Base-by-base conservation (phyloP, 2,329 filamentous ascomycete species). In the Stagonosporopsis chrysanthemi region DNA sequence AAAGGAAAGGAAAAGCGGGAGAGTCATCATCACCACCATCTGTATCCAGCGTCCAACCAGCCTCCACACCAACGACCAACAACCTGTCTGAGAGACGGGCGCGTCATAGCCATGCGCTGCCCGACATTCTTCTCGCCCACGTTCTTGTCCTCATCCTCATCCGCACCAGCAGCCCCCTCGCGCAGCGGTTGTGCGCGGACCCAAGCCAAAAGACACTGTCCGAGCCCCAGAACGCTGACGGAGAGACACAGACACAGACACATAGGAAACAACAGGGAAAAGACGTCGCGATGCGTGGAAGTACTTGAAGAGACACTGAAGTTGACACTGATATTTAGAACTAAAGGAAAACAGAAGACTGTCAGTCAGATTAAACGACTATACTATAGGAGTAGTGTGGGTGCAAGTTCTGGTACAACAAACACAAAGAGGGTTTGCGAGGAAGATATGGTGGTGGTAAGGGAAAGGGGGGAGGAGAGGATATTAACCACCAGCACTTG, bases 261-360 rank as follows among this genome's bases (percentile, higher is more conserved):
- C 68, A 75, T 67, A 74, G 69, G 70, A 73, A 65, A 74, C 23
- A 55, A n/a, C n/a, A n/a, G 58, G 60, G 63, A 63, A 51, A 49
- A 52, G 33, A 58, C 49, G 48, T 39, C 48, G 54, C 54, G 24
- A 51, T 52, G 54, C 41, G 28, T 31, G 7, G 4, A 43, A 36
- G 48, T 33, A 31, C 11, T 45, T 49, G 46, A 46, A 58, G 35
- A 46, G 50, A 46, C 53, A 22, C 36, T 33, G 31, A 33, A 15
- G 31, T 33, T 39, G 36, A 39, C 22, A 39, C 31, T 44, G 55
- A 50, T 49, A 58, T 28, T 50, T 45, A 53, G 52, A 45, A 69
- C 67, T 72, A 72, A 66, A 22, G 60, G 54, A 69, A 63, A 63
- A 66, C 57, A 45, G 56, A 58, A 11, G 60, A 67, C 52, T 68